A percentile compares a stretch with the other conserved stretches of the same genome.
phyloP scores from a whole-genome alignment of 345 rosid genomes.

The Lumnitzera littorea region DNA sequence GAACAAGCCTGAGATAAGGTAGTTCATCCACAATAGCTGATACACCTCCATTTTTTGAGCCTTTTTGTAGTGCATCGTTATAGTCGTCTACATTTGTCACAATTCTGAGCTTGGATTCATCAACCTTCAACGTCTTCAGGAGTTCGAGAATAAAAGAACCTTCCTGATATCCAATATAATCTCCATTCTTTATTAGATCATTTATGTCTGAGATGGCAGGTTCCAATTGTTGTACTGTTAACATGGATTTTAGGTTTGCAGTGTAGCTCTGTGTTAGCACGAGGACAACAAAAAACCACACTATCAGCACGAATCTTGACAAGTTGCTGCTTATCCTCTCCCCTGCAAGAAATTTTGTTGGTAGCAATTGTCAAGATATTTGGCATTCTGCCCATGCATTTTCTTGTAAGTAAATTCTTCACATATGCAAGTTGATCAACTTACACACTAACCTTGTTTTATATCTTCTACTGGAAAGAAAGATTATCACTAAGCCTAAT shows the following conservation, averaged over 20 bases:
- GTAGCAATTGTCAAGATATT: too few relatives aligned
- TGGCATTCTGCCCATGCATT: too few relatives aligned
- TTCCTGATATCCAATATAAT: slow-evolving; percentile 30
- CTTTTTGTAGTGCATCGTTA: slow-evolving; percentile 21
- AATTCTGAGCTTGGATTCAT: slow-evolving; percentile 5
- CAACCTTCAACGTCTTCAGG: slow-evolving; percentile 16
- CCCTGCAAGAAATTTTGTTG: slow-evolving; percentile 23
- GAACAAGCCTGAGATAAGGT: slow-evolving; percentile 27
- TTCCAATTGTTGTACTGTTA: slow-evolving; percentile 42
- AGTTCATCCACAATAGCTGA: slow-evolving; percentile 32
- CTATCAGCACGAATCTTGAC: slow-evolving; percentile 33
- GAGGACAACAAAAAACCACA: slow-evolving; percentile 68
- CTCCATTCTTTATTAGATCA: slow-evolving; percentile 28
- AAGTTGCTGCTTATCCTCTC: slow-evolving; percentile 52
- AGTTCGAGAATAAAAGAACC: slow-evolving; percentile 33
- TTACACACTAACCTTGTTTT: too few relatives aligned
- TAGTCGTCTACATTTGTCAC: slow-evolving; percentile 24
- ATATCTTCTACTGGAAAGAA: too few relatives aligned
- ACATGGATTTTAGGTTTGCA: slow-evolving; percentile 52
- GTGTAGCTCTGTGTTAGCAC: slow-evolving; percentile 67
- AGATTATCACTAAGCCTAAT: too few relatives aligned
- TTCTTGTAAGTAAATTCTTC: too few relatives aligned
- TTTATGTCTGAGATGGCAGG: slow-evolving; percentile 39
- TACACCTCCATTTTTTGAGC: slow-evolving; percentile 27
- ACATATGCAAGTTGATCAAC: too few relatives aligned